Evolutionary conservation across 2,329 filamentous ascomycete genomes (phyloP).

Genomic region (Colletotrichum horii): DNA sequence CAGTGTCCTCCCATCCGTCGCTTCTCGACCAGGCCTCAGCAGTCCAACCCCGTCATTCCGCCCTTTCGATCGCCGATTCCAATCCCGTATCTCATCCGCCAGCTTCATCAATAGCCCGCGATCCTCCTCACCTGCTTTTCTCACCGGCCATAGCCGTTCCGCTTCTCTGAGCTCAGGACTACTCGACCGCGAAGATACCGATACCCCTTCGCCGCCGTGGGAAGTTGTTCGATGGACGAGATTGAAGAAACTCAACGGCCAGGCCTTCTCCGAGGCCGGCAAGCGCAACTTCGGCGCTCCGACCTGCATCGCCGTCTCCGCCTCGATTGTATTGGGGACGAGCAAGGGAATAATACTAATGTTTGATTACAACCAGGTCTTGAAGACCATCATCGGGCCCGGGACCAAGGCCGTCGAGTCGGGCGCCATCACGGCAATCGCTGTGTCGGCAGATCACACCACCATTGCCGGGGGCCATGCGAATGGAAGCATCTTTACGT

Average conservation of each 20-base stretch:
- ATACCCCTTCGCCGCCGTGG: conserved; percentile 84
- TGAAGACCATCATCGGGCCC: conserved; percentile 92
- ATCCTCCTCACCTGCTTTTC: conserved; percentile 77
- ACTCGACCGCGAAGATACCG: conserved; percentile 66
- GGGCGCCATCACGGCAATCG: conserved; percentile 83
- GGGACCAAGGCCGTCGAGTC: conserved; percentile 95
- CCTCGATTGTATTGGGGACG: conserved; percentile 88
- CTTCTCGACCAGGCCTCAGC: conserved; percentile 66
- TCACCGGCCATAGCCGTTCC: conserved; percentile 79
- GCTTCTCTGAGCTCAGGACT: conserved; percentile 79
- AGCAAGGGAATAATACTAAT: conserved; percentile 93
- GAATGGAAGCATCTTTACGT: conserved; percentile 92
- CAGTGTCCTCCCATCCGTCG: conserved; percentile 73
- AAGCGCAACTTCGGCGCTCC: conserved; percentile 91
- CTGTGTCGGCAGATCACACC: conserved; percentile 91
- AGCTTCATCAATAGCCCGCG: conserved; percentile 63
- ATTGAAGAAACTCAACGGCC: conserved; percentile 84
- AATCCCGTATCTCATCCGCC: conserved; percentile 78
- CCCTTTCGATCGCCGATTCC: conserved; percentile 94
- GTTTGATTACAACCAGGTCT: conserved; percentile 96
- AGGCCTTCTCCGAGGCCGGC: conserved; percentile 91
- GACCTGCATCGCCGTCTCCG: conserved; percentile 87
- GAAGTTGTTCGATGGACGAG: conserved; percentile 97
- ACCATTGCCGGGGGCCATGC: conserved; percentile 91
- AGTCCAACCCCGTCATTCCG: conserved; percentile 84